Conservation (phyloP, 257 asterid species). For the Solanum dulcamara region DNA sequence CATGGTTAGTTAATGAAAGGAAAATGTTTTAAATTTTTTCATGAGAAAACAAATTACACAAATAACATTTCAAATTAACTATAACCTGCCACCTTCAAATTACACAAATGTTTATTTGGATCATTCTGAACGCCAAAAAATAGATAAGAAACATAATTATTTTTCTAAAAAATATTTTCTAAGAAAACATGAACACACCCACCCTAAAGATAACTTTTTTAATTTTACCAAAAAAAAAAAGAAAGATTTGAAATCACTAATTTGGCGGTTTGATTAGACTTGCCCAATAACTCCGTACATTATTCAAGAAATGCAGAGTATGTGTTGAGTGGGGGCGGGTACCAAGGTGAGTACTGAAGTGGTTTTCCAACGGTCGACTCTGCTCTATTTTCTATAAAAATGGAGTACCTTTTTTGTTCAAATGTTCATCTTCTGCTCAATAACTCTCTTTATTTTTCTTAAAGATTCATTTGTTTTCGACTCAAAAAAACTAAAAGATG, state of each 20-base stretch:
- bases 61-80: too few species aligned
- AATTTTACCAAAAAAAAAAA: not conserved
- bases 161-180: not conserved
- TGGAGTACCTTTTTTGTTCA: not conserved
- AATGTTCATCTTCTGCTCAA: not conserved
- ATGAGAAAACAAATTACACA: too few species aligned
- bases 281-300: not conserved
- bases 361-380: constrained; percentile 67
- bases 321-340: not conserved
- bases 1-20: not conserved
- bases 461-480: not conserved
- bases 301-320: not conserved
- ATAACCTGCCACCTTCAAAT: too few species aligned
- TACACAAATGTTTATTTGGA: too few species aligned
- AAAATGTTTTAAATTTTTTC: too few species aligned
- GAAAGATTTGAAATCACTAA: not conserved
- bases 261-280: not conserved
- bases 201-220: not conserved
- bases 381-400: constrained; percentile 1
- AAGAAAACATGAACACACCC: not conserved
- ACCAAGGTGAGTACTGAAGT: constrained; percentile 1
- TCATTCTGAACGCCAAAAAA: not conserved
- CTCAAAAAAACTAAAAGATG: constrained; percentile 27
- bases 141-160: not conserved
- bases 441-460: not conserved